phyloP scores from a whole-genome alignment of 768 basidiomycete genomes.

The Leccinellum rugosiceps region DNA sequence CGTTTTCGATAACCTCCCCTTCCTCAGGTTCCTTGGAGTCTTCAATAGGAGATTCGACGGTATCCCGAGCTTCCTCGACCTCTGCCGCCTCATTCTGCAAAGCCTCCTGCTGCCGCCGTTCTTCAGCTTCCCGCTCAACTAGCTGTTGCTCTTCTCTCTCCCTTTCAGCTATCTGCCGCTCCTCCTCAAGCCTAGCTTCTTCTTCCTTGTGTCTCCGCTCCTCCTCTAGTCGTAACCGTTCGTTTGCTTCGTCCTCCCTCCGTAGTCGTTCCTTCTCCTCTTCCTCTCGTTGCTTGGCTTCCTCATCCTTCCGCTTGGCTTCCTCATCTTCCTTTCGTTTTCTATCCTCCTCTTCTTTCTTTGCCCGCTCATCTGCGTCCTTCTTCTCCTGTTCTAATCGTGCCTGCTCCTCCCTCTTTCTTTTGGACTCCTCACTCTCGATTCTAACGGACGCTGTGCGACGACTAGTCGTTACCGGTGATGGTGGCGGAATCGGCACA shows the following conservation, averaged over 20 bases:
- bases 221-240: conserved; percentile 28
- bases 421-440: conserved; percentile 59
- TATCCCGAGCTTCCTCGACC: conserved; percentile 35
- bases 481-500: conserved; percentile 28
- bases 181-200: conserved; percentile 29
- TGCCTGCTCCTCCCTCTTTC: conserved; percentile 45
- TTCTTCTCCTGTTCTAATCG: conserved; percentile 38
- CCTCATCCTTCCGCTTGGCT: conserved; percentile 38
- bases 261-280: conserved; percentile 39
- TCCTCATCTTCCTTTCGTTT: conserved; percentile 43
- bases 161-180: conserved; percentile 29
- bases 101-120: conserved; percentile 26
- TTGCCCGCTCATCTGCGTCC: conserved; percentile 36
- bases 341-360: conserved; percentile 36
- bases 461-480: conserved; percentile 25
- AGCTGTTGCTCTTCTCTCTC: conserved; percentile 43
- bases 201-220: conserved; percentile 33
- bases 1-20: conserved; percentile 32
- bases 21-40: conserved; percentile 46
- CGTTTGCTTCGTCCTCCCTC: conserved; percentile 40
- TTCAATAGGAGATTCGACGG: conserved; percentile 38
- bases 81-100: conserved; percentile 24
- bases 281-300: conserved; percentile 41
- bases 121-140: conserved; percentile 34
- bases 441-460: conserved; percentile 49